Conservation (phyloP, 805 yeast species). For the Starmerella davenportii region DNA sequence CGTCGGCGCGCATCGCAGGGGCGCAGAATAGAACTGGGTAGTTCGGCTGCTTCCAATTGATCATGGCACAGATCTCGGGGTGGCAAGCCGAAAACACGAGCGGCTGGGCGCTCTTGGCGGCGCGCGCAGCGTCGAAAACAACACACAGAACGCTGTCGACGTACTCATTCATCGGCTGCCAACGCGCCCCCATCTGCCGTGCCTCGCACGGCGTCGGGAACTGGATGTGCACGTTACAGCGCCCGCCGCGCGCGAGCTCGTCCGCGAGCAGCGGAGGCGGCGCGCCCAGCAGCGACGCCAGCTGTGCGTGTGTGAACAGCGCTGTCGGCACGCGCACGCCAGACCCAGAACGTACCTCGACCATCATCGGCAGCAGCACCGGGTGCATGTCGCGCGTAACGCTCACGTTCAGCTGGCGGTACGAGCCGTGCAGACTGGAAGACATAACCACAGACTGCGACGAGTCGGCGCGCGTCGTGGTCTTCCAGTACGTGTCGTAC, state of each 20-base stretch:
- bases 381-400: slow-evolving; percentile 71
- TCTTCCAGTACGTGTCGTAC: slow-evolving; percentile 94
- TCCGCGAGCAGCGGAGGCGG: slow-evolving; percentile 25
- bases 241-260: slow-evolving; percentile 16
- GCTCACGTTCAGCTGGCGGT: slow-evolving; percentile 50
- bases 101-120: slow-evolving; percentile 25
- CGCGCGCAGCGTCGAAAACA: slow-evolving; percentile 59
- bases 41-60: slow-evolving; percentile 97
- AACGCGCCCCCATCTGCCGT: slow-evolving; percentile 12
- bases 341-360: slow-evolving; percentile 40
- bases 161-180: slow-evolving; percentile 43
- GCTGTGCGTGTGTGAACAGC: slow-evolving; percentile 16
- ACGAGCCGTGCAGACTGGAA: slow-evolving; percentile 72
- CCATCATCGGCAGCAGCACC: slow-evolving; percentile 36
- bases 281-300: slow-evolving; percentile 16
- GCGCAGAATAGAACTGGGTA: slow-evolving; percentile 81
- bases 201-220: slow-evolving; percentile 16
- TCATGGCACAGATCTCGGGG: slow-evolving; percentile 75
- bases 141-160: slow-evolving; percentile 55
- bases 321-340: slow-evolving; percentile 37
- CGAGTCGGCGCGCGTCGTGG: slow-evolving; percentile 34
- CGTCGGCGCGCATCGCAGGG: slow-evolving; percentile 26
- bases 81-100: slow-evolving; percentile 72
- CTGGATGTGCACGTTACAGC: slow-evolving; percentile 18
- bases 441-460: slow-evolving; percentile 66